These are phyloP conservation scores for Pichia occidentalis DNA, from an alignment of 805 yeast species.

Conservation along the genomic window DNA sequence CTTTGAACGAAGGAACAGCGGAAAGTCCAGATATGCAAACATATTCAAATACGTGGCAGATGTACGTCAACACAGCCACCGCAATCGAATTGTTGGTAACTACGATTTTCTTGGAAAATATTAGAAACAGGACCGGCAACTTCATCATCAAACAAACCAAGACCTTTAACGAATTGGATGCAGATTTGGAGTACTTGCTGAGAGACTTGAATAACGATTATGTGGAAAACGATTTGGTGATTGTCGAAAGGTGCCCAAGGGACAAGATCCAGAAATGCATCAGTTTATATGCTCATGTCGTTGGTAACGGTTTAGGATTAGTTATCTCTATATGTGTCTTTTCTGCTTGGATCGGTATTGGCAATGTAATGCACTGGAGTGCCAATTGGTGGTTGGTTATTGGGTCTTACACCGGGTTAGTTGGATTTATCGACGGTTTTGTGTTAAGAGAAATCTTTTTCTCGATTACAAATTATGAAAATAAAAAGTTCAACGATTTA, in stretches of 20 bases:
- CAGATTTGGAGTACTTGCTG: constrained; percentile 21
- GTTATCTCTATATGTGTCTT: constrained; percentile 29
- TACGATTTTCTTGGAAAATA: constrained; percentile 33
- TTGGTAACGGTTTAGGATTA: constrained; percentile 37
- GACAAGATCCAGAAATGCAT: constrained; percentile 11
- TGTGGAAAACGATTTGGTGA: constrained; percentile 20
- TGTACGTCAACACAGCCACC: constrained; percentile 35
- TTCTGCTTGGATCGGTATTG: constrained; percentile 33
- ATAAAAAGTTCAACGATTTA: constrained; percentile 21
- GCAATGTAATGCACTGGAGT: constrained; percentile 29
- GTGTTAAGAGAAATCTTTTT: constrained; percentile 33
- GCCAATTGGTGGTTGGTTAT: constrained; percentile 39
- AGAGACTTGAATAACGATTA: constrained; percentile 4
- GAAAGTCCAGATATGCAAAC: constrained; percentile 15
- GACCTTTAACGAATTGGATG: constrained; percentile 22
- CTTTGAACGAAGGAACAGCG: constrained; percentile 10
- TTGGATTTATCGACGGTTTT: constrained; percentile 38
- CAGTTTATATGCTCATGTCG: constrained; percentile 33
- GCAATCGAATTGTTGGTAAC: constrained; percentile 32
- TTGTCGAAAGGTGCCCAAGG: constrained; percentile 22
- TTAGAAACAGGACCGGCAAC: constrained; percentile 33
- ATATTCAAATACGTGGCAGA: constrained; percentile 34
- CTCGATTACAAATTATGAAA: constrained; percentile 19
- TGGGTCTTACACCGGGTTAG: constrained; percentile 39
- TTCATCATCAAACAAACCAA: constrained; percentile 21